Base-by-base conservation (phyloP, 2,329 filamentous ascomycete species). In the Magnaporthiopsis incrustans region DNA sequence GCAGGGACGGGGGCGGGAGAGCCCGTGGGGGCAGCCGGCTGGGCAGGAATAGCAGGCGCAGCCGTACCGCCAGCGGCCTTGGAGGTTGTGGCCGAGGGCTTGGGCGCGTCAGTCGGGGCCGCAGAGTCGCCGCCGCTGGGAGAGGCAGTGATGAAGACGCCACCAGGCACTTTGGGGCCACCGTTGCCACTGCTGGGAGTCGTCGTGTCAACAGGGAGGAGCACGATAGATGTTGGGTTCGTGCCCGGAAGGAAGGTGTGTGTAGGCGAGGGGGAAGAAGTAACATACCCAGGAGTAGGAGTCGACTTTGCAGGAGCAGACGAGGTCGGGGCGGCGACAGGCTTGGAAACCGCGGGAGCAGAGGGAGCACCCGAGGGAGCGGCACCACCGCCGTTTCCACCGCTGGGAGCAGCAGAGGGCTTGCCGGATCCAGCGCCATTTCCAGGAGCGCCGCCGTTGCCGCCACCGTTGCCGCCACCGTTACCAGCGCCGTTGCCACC, bases 91-190 rank as follows among this genome's bases (percentile, higher is more conserved):
- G 66, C 66, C 5, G 64, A 32, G 14, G 57, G n/a, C 14, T 59
- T 56, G 2, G 56, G n/a, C 18, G 63, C 10, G 1, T 32, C 38
- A 8, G 64, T 63, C 44, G 44, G 44, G 22, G 44, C 44, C 15
- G 66, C 59, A 14, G 64, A 25, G n/a, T 63, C 59, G 14, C 66
- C 53, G 22, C 64, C 64, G 32, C 67, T 67, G 27, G 69, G 71
- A 57, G 69, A 68, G 32, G 69, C 70, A 56, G 78, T 79, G 63
- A 78, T 71, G 67, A 79, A 78, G 53, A 83, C 74, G 64, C 77
- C 79, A 56, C 78, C 79, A 56, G 77, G 73, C 69, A 66, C 65
- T 22, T 22, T 53, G 65, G n/a, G 62, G 68, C 61, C 15, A 57
- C 27, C n/a, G 50, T 44, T 61, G n/a, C 35, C 33, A 11, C 35